Evolutionary conservation across 371 early-diverging fungal genomes (phyloP), one percentile per base, ranked within the genome.

Genomic region (Apophysomyces elegans): DNA sequence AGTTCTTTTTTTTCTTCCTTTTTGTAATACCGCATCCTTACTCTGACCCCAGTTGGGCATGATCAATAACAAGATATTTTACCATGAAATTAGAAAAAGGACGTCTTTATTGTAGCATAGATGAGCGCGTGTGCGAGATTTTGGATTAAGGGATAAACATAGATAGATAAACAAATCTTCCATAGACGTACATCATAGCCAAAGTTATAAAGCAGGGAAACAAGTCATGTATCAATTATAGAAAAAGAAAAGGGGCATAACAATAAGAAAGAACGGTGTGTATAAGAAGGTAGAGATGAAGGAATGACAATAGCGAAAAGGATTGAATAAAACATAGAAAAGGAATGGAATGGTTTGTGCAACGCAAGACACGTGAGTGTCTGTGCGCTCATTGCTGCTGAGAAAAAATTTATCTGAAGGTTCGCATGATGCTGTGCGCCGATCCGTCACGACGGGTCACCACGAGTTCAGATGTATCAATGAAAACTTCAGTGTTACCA

Each of bases 391-490:
- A 50, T 18, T n/a, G 16, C 9, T 50, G 54, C 41, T 41, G 11
- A 13, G 8, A 41, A 41, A 41, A 41, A 3, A 26, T 26, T 5
- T 41, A 41, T 13, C 11, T 41, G 54, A 50, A 21, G 18, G 18
- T 50, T 50, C 54, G 54, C 54, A 50, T 50, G 21, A 50, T 50
- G 21, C 9, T 5, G 21, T 50, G 54, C 11, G n/a, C 54, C 18
- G 54, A 50, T n/a, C 54, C 54, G 21, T 21, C 21, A 21, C 16
- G 9, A 26, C 54, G 1, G n/a, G 54, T 50, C 54, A 50, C 9
- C 21, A 50, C 18, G 7, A 50, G 21, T 21, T 50, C 18, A 21
- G 54, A 50, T 26, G 11, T 50, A 26, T 50, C 21, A 21, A 50
- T 32, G 9, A 18, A 21, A 5, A 50, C 54, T 21, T 50, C 1